Evolutionary conservation across 768 basidiomycete species (phyloP), one percentile per base, ranked within the genome.

Genomic region (Russula lepida): DNA sequence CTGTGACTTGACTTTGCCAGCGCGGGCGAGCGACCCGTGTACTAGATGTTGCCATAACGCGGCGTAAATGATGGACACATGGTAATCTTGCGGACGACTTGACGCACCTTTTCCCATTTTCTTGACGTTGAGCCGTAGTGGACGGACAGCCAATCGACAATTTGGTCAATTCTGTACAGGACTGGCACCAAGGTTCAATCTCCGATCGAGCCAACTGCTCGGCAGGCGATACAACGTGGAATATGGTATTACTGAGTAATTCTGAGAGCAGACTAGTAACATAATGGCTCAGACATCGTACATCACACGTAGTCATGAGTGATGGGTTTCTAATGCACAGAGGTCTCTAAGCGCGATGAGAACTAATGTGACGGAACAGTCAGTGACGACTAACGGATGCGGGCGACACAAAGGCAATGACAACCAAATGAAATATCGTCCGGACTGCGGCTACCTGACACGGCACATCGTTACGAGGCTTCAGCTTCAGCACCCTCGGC

Each of bases 11-110:
- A 98, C 95, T 85, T 98, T 98, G 76, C 95, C 95, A 74, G 94
- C 94, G 82, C 94, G 94, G 79, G 94, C 94, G 79, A 95, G 93
- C 75, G 94, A 98, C 76, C 94, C 94, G 89, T 98, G 94, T 79
- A 95, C 94, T 93, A 64, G 17, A 59, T 49, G 54, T 54, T 48
- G 59, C 44, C 51, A 64, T 52, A 6, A 52, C 11, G 23, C 23
- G 27, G 12, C 9, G 23, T 51, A n/a, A 46, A 32, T 2, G 32
- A 44, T 44, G 9, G 43, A 33, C 23, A 17, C 19, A 9, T 7
- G 4, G 21, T 13, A 33, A 25, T 33, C 21, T 52, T 46, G 5
- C 17, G 12, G 44, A 41, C 41, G 23, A 54, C 37, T 30, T 6
- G 33, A 52, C 58, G 55, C 50, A 68, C 67, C 68, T 68, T 66